Conservation (phyloP, 495 filamentous ascomycete species). For the Neurospora sp. region DNA sequence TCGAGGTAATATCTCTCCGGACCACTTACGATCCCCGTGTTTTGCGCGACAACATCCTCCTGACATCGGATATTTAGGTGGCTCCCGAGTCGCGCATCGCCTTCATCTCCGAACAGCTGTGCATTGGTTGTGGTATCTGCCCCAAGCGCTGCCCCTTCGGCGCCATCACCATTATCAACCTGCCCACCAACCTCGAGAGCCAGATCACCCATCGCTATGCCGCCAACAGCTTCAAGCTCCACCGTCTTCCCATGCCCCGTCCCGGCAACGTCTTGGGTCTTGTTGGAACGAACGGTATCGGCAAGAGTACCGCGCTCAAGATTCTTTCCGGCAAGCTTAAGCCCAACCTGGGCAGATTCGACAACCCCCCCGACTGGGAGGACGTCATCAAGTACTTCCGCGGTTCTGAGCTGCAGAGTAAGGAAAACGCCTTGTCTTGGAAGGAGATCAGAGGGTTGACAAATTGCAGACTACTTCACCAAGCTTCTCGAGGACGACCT, state of each 20-base stretch:
- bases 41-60: neutral
- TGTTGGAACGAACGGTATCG: constrained; percentile 98
- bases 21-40: neutral
- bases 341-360: constrained; percentile 89
- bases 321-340: constrained; percentile 97
- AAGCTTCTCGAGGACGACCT: constrained; percentile 93
- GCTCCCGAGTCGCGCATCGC: constrained; percentile 82
- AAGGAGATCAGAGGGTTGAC: constrained; percentile 4
- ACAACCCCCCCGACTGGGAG: constrained; percentile 97
- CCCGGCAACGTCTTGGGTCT: constrained; percentile 95
- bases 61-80: constrained; percentile 58
- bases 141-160: constrained; percentile 99
- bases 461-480: constrained; percentile 78
- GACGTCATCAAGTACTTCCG: constrained; percentile 97
- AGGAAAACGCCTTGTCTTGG: constrained; percentile 12
- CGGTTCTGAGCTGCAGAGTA: constrained; percentile 93
- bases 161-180: constrained; percentile 98
- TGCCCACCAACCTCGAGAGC: constrained; percentile 95
- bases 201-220: constrained; percentile 98
- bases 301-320: constrained; percentile 96
- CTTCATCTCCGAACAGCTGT: constrained; percentile 80
- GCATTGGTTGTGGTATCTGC: constrained; percentile 93
- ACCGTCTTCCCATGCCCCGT: constrained; percentile 87
- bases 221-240: constrained; percentile 98
- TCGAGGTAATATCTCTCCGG: constrained; percentile 7